A percentile compares a stretch with the other conserved stretches of the same genome.
phyloP scores from a whole-genome alignment of 257 asterid species.

The Cinchona pubescens region DNA sequence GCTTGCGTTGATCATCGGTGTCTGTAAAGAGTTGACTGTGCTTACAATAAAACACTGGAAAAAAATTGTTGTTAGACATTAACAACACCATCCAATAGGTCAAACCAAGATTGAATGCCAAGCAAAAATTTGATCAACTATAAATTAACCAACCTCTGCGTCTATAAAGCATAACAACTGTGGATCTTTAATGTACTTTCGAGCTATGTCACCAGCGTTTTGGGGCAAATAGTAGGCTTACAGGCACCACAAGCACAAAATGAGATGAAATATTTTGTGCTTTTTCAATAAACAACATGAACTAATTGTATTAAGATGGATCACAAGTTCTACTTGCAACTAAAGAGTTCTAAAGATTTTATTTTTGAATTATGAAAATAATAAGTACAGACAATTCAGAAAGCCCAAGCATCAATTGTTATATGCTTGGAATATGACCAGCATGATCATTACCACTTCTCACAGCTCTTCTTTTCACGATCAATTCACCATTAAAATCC shows the following conservation, averaged over 20 bases:
- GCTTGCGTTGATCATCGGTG: conserved; percentile 99
- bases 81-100: neutral
- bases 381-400: neutral
- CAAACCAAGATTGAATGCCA: neutral
- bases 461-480: neutral
- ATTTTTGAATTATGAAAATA: neutral
- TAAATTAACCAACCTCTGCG: conserved; percentile 66
- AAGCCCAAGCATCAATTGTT: neutral
- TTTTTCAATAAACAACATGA: neutral
- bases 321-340: neutral
- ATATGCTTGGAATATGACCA: neutral
- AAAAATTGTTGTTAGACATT: neutral
- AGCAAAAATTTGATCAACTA: conserved; percentile 10
- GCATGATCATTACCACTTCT: neutral
- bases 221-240: conserved; percentile 96
- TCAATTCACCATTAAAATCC: neutral
- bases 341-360: neutral
- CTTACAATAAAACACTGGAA: conserved; percentile 96
- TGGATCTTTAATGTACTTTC: conserved; percentile 78
- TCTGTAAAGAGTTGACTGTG: conserved; percentile 80
- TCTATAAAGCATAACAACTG: conserved; percentile 81
- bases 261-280: conserved; percentile 16
- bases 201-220: conserved; percentile 91
- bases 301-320: neutral
- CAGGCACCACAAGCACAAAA: conserved; percentile 25